Evolutionary conservation across 805 yeast genomes (phyloP).

Genomic region (Candida caryicola): DNA sequence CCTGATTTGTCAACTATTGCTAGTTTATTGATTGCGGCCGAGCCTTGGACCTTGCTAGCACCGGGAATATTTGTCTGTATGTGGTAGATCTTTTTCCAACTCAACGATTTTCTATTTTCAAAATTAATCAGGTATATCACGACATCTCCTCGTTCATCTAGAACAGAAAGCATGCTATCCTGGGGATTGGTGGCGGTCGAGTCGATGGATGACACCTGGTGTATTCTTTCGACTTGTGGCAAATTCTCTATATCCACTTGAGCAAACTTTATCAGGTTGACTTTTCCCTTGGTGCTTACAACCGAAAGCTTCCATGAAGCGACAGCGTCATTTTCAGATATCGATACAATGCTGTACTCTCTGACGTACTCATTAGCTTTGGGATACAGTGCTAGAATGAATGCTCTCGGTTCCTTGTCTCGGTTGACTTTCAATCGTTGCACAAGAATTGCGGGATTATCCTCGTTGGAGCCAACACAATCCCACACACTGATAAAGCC

Average conservation of each 20-base stretch:
- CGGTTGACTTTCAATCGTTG: slow-evolving; percentile 14
- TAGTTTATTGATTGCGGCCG: slow-evolving; percentile 64
- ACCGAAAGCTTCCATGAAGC: slow-evolving; percentile 42
- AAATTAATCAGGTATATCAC: slow-evolving; percentile 19
- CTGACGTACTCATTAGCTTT: neutral
- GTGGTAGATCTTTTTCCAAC: slow-evolving; percentile 52
- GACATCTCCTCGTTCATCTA: slow-evolving; percentile 42
- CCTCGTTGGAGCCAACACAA: slow-evolving; percentile 40
- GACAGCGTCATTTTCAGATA: slow-evolving; percentile 38
- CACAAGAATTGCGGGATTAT: slow-evolving; percentile 27
- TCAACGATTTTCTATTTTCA: slow-evolving; percentile 16
- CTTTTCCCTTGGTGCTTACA: slow-evolving; percentile 12
- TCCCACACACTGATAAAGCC: slow-evolving; percentile 59
- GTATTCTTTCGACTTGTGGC: slow-evolving; percentile 39
- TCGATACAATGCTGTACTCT: slow-evolving; percentile 46
- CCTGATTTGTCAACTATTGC: slow-evolving; percentile 65
- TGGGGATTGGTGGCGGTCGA: slow-evolving; percentile 14
- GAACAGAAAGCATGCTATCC: slow-evolving; percentile 49
- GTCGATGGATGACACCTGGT: slow-evolving; percentile 57
- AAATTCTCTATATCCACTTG: slow-evolving; percentile 34
- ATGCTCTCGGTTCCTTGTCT: slow-evolving; percentile 21
- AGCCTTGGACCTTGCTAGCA: slow-evolving; percentile 61
- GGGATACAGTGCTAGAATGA: slow-evolving; percentile 16
- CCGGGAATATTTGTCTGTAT: slow-evolving; percentile 55
- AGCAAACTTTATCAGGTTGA: slow-evolving; percentile 13